Evolutionary conservation across 208 protist species (phyloP), one percentile per base, ranked within the genome.

Genomic region (Angomonas desouzai): DNA sequence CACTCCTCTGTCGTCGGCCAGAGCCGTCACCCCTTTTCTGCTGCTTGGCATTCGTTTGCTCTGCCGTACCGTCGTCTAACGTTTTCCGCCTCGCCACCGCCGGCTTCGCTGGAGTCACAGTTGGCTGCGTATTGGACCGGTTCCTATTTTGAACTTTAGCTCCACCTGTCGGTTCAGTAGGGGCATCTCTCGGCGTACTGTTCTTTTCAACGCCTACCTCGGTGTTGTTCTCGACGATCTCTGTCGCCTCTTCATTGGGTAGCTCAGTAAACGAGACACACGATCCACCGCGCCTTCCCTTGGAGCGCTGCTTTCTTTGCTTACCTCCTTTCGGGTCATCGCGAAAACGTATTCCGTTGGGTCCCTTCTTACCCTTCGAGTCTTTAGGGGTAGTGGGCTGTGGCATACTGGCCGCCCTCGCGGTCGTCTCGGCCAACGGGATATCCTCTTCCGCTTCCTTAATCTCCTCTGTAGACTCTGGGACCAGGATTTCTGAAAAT

Each of bases 251-350:
- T 18, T 43, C 32, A 32, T 72, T 67, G 20, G 72, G 65, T 20
- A 76, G 20, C 25, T 78, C 66, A 3, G 70, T 66, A 45, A 82
- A 74, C 6, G 72, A 78, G 18, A 82, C 66, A 40, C 59, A 68
- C 32, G 66, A 69, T 38, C 61, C 64, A 2, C 47, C 20, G 22
- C 48, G 22, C 27, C 45, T 56, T 22, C 64, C 49, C 29, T 0
- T 38, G 4, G 63, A 55, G 10, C 77, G 68, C 28, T 60, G 20
- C 30, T 62, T 70, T n/a, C n/a, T n/a, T n/a, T n/a, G n/a, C n/a
- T n/a, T n/a, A n/a, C n/a, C n/a, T n/a, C 22, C 22, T 11, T 34
- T 16, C 3, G 45, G 18, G 18, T 4, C 45, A 3, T 6, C 20
- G n/a, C 45, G 45, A 51, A 51, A 51, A 51, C 45, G 9, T 22